Conservation (phyloP, 345 rosid genomes). For the Sonneratia caseolaris region DNA sequence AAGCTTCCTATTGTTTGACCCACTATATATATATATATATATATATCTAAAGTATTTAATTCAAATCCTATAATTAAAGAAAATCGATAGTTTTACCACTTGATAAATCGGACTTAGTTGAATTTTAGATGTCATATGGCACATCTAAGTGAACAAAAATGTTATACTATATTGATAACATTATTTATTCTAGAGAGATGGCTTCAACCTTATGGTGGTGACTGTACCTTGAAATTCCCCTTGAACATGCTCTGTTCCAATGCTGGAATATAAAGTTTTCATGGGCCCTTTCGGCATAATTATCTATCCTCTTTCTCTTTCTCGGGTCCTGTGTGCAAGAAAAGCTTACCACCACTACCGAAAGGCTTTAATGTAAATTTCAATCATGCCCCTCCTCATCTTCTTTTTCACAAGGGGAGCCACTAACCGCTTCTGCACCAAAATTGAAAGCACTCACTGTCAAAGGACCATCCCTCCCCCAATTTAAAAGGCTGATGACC, state of each 20-base stretch:
- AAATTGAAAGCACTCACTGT: conserved; percentile 5
- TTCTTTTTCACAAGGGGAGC: neutral
- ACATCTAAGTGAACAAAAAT: neutral
- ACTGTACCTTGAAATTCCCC: conserved; percentile 1
- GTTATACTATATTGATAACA: neutral
- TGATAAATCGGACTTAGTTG: too few relatives aligned
- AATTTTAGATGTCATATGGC: too few relatives aligned
- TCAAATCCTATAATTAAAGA: too few relatives aligned
- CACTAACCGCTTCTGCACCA: neutral
- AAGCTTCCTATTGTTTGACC: neutral
- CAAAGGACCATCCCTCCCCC: neutral
- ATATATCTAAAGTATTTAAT: too few relatives aligned
- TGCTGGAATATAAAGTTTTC: neutral
- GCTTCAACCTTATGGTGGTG: conserved; percentile 2
- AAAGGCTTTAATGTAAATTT: neutral
- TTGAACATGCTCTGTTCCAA: neutral
- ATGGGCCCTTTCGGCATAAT: conserved; percentile 1
- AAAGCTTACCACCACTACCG: neutral
- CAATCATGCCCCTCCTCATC: neutral
- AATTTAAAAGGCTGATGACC: neutral
- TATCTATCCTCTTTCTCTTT: neutral
- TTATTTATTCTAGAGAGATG: neutral
- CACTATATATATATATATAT: neutral
- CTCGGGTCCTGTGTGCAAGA: neutral
- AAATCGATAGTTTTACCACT: too few relatives aligned